A percentile compares a stretch with the other conserved stretches of the same genome.
phyloP scores from a whole-genome alignment of 139 green algal genomes.

The Chlorella vulgaris region DNA sequence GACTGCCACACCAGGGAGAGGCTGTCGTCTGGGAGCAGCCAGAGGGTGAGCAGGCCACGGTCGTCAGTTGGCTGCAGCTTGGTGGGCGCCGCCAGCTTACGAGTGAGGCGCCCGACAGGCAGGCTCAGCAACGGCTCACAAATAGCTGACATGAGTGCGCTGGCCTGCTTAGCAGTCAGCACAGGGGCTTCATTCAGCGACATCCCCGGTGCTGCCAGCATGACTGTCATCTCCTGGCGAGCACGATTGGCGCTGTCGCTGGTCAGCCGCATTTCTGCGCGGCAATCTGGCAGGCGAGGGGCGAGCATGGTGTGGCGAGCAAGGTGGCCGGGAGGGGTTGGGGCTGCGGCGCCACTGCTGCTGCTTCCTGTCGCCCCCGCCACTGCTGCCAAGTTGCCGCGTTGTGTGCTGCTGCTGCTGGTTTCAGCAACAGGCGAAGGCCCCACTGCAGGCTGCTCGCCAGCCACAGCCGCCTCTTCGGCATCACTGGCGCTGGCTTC shows the following conservation, averaged over 20 bases:
- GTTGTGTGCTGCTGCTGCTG: background rate
- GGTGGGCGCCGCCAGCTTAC: slow-evolving; percentile 33
- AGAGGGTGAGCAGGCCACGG: slow-evolving; percentile 38
- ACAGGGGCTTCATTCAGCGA: slow-evolving; percentile 26
- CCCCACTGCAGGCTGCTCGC: background rate
- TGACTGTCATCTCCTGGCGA: slow-evolving; percentile 41
- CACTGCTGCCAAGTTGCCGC: background rate
- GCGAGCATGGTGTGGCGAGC: background rate
- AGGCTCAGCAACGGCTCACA: slow-evolving; percentile 46
- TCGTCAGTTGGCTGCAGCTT: slow-evolving; percentile 23
- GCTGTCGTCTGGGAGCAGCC: slow-evolving; percentile 46
- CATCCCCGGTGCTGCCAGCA: slow-evolving; percentile 39
- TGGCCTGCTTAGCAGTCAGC: slow-evolving; percentile 37
- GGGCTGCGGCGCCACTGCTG: background rate
- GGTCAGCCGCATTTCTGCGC: slow-evolving; percentile 27
- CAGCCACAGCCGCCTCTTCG: background rate
- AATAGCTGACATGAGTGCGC: slow-evolving; percentile 27
- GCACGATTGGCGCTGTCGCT: background rate
- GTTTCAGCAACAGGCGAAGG: background rate
- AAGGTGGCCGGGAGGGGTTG: background rate
- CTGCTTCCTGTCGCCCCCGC: background rate
- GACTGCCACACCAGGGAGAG: slow-evolving; percentile 42
- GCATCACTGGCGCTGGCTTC: slow-evolving; percentile 19
- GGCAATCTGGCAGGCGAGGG: slow-evolving; percentile 38
- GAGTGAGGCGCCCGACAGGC: slow-evolving; percentile 33